Conservation (phyloP, 371 early-diverging fungal species). For the Mucor circinelloides region DNA sequence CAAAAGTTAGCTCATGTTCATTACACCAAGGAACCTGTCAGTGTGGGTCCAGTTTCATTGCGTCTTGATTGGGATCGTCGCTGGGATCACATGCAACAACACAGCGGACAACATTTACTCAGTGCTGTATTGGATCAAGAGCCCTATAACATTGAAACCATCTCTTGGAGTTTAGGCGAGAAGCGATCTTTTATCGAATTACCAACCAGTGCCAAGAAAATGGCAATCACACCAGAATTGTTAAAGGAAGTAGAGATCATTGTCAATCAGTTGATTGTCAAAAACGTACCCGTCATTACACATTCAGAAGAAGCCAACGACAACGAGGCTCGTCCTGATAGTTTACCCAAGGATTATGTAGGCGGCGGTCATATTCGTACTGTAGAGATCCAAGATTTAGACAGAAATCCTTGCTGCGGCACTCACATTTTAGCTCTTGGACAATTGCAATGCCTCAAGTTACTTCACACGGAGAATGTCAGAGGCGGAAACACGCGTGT, state of each 20-base stretch:
- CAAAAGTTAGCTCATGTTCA: slow-evolving; percentile 68
- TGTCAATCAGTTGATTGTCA: slow-evolving; percentile 63
- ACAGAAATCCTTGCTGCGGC: slow-evolving; percentile 83
- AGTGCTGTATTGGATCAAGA: slow-evolving; percentile 69
- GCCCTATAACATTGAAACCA: slow-evolving; percentile 60
- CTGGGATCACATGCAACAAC: slow-evolving; percentile 83
- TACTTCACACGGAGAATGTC: slow-evolving; percentile 68
- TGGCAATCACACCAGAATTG: slow-evolving; percentile 43
- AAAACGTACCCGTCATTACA: slow-evolving; percentile 51
- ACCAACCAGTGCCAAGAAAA: slow-evolving; percentile 30
- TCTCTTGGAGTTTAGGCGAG: slow-evolving; percentile 73
- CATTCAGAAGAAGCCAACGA: slow-evolving; percentile 34
- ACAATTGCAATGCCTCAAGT: slow-evolving; percentile 66
- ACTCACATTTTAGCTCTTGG: slow-evolving; percentile 68
- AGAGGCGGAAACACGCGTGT: slow-evolving; percentile 71
- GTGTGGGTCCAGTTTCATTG: slow-evolving; percentile 56
- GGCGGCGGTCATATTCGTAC: slow-evolving; percentile 64
- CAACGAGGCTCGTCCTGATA: slow-evolving; percentile 52
- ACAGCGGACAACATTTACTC: slow-evolving; percentile 78
- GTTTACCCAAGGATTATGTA: slow-evolving; percentile 64
- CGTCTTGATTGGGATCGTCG: slow-evolving; percentile 72
- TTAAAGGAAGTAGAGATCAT: slow-evolving; percentile 53
- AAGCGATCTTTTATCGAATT: slow-evolving; percentile 65
- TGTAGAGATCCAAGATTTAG: slow-evolving; percentile 59
- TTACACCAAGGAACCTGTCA: slow-evolving; percentile 52